Base-by-base conservation (phyloP, 2,329 filamentous ascomycete species). In the Sporothrix brasiliensis region DNA sequence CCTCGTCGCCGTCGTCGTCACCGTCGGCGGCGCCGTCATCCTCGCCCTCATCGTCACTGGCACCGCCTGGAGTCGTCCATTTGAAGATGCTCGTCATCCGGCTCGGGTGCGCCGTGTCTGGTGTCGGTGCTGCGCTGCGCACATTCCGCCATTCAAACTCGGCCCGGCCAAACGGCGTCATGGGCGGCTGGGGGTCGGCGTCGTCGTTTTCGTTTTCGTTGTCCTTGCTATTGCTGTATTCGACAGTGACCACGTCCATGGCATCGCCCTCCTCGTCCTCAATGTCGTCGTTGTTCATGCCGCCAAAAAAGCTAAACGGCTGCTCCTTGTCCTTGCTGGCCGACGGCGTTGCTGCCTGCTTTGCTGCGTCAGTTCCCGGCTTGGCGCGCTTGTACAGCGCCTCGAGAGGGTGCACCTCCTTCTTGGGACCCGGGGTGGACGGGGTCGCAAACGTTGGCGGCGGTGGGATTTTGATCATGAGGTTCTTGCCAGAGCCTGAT, bases 51-150 rank as follows among this genome's bases (percentile, higher is more conserved):
- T 86, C 80, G 13, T 83, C 80, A 0, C 83, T 81, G 54, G 81
- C 81, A 1, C 79, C 80, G n/a, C 82, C 80, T 2, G 81, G 79
- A 34, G 79, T 80, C 53, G 85, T 79, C 84, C 86, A 89, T 73
- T 84, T 83, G 76, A 90, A 89, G 70, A 83, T 85, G 47, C 60
- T 50, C 39, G 58, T 47, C 3, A 69, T 52, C 39, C 88, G 87
- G 53, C 84, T 88, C 1, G 92, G 89, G 72, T 93, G 89, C 1
- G 93, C 93, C 0, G 95, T 98, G 77, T 99, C 95, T 0, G 95
- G 95, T 0, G 95, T 99, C 0, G 95, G 95, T 2, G 95, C 95
- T 6, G 93, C 93, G 77, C 93, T 97, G 70, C 95, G 87, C n/a
- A 92, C 78, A 67, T 87, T 87, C 73, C 93, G 87, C 80, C 84